phyloP scores from a whole-genome alignment of 352 stramenopile species.

The Globisporangium heterothallicum region DNA sequence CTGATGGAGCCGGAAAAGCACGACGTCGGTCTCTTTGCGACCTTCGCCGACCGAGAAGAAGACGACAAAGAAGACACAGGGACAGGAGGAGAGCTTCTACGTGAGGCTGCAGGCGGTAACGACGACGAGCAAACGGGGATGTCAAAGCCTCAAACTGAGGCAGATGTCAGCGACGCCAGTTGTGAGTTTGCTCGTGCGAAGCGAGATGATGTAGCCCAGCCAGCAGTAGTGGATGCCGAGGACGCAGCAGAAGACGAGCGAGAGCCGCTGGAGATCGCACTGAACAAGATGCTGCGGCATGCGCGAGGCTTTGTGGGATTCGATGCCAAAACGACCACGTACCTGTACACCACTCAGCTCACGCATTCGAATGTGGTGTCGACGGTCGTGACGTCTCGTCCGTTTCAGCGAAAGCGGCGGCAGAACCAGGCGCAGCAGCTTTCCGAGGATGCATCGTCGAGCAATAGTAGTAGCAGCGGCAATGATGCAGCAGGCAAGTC shows the following conservation, averaged over 20 bases:
- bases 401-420: slow-evolving; percentile 16
- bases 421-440: slow-evolving; percentile 3
- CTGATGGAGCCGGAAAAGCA: slow-evolving; percentile 7
- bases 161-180: neutral
- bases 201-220: neutral
- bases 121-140: no score
- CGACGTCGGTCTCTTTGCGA: slow-evolving; percentile 10
- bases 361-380: slow-evolving; percentile 64
- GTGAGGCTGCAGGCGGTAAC: no score
- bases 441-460: neutral
- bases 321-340: slow-evolving; percentile 29
- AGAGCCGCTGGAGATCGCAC: slow-evolving; percentile 22
- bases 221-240: neutral
- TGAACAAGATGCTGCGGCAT: slow-evolving; percentile 21
- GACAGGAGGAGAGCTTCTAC: neutral
- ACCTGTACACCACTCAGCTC: slow-evolving; percentile 47
- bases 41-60: neutral
- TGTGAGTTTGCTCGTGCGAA: neutral
- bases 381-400: slow-evolving; percentile 44
- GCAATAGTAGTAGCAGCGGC: slow-evolving; percentile 6
- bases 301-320: slow-evolving; percentile 35
- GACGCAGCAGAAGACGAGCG: slow-evolving; percentile 3
- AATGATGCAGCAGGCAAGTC: slow-evolving; percentile 1
- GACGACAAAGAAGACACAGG: neutral
- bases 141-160: no score